Base-by-base conservation (phyloP, 768 basidiomycete genomes). In the Serendipita vermifera region DNA sequence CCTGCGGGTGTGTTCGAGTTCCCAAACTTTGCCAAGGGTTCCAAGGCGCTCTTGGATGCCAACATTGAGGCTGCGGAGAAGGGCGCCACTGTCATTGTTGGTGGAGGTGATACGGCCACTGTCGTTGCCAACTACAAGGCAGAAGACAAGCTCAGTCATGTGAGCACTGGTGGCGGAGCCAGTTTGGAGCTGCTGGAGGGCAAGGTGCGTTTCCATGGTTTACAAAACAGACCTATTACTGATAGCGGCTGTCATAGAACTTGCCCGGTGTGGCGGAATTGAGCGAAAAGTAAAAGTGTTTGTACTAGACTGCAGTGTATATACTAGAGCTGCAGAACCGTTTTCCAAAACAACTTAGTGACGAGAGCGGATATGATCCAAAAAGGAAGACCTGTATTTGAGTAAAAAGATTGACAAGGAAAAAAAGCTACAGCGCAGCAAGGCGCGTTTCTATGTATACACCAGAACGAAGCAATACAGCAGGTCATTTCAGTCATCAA, bases 1-100 rank as follows among this genome's bases (percentile, higher is more conserved):
- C 94, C 96, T 38, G 85, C 93, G 33, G 94, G 94, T 63, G 94
- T 99, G 35, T 99, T 99, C 69, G 94, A 99, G 70, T 94, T 96
- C 76, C 81, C 87, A 35, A 80, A 81, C 17, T 99, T 99, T 64
- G 85, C 92, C 0, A 74, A 72, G 33, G 93, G 93, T 38, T 96
- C 93, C 3, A 79, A 81, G 65, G 70, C 82, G 9, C 81, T 96
- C 38, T 81, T 98, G 24, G 81, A 89, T 48, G 90, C 87, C 29
- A 81, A 79, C 64, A 78, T 94, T 64, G 83, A 90, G 64, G 93
- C 93, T 26, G 89, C 90, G 53, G 68, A 81, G 66, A 79, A 81
- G 22, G 93, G 93, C 24, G 75, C 90, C 7, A 87, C 83, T 5
- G 94, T 99, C 60, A 97, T 99, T 63, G 84, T 98, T 57, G 94